Percentiles rank a stretch among this genome's conserved stretches.
Evolutionary conservation across 2,329 filamentous ascomycete species (phyloP).

Genomic region (Davidsoniella eucalypti): DNA sequence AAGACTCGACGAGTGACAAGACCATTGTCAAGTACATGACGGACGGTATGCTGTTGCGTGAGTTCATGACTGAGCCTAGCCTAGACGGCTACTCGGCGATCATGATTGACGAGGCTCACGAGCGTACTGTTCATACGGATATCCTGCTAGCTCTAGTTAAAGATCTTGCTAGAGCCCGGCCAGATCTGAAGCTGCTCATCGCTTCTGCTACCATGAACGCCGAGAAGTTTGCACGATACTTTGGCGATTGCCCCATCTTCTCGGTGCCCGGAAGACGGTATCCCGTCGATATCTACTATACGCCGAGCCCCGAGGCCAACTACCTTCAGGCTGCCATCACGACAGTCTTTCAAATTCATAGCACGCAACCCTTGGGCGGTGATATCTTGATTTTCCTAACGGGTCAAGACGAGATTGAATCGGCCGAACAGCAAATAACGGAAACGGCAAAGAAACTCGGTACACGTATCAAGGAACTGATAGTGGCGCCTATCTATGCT

Average conservation of each 20-base stretch:
- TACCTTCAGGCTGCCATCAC: constrained; percentile 84
- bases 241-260: constrained; percentile 84
- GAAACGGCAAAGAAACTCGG: constrained; percentile 81
- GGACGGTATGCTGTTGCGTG: constrained; percentile 82
- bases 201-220: constrained; percentile 92
- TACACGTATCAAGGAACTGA: constrained; percentile 65
- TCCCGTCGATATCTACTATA: constrained; percentile 84
- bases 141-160: constrained; percentile 79
- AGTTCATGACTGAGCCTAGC: constrained; percentile 79
- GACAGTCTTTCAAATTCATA: constrained; percentile 89
- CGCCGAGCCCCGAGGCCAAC: constrained; percentile 78
- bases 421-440: constrained; percentile 65
- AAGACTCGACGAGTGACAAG: constrained; percentile 80
- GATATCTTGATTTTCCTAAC: constrained; percentile 93
- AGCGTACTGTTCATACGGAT: constrained; percentile 80
- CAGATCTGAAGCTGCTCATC: constrained; percentile 78
- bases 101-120: constrained; percentile 97
- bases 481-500: constrained; percentile 87
- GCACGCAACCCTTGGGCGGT: constrained; percentile 56
- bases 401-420: constrained; percentile 90
- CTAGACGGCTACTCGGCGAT: constrained; percentile 68
- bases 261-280: constrained; percentile 83
- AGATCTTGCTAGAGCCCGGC: constrained; percentile 66
- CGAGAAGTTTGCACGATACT: constrained; percentile 79
- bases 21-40: constrained; percentile 94